Percentiles rank a stretch among this genome's conserved stretches.
Evolutionary conservation across 352 stramenopile genomes (phyloP).

Genomic region (Phytophthora tentaculata): DNA sequence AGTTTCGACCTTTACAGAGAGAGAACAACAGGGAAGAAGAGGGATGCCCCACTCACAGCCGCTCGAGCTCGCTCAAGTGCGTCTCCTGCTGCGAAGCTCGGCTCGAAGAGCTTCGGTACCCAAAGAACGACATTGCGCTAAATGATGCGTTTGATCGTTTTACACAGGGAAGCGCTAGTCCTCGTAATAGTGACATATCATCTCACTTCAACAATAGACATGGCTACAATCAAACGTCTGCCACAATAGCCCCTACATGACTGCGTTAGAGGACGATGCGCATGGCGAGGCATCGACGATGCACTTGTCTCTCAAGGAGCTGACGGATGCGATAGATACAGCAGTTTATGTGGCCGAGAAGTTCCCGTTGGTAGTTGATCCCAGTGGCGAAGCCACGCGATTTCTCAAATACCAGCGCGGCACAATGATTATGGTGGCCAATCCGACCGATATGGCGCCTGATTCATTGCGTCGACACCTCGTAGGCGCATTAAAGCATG

Average conservation of each 20-base stretch:
- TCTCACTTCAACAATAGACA: slow-evolving; percentile 12
- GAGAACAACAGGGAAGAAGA: slow-evolving; percentile 4
- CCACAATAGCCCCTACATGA: slow-evolving; percentile 25
- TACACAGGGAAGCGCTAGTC: slow-evolving; percentile 4
- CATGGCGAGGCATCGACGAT: slow-evolving; percentile 20
- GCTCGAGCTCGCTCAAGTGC: slow-evolving; percentile 82
- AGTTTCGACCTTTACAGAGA: background rate
- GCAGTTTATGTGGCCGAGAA: slow-evolving; percentile 88
- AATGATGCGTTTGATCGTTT: slow-evolving; percentile 15
- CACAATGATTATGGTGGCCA: slow-evolving; percentile 81
- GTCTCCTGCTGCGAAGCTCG: slow-evolving; percentile 64
- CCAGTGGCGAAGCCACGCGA: slow-evolving; percentile 72
- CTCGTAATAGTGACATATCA: slow-evolving; percentile 4
- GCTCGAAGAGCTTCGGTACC: slow-evolving; percentile 63
- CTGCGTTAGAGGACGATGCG: slow-evolving; percentile 3
- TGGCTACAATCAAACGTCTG: background rate
- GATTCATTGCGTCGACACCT: slow-evolving; percentile 76
- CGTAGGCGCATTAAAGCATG: slow-evolving; percentile 75
- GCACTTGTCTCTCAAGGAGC: slow-evolving; percentile 72
- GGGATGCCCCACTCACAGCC: slow-evolving; percentile 53
- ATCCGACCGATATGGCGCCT: slow-evolving; percentile 67
- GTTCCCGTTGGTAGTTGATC: slow-evolving; percentile 89
- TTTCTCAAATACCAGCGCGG: slow-evolving; percentile 93
- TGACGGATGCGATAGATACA: slow-evolving; percentile 87
- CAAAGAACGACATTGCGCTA: slow-evolving; percentile 69